Evolutionary conservation across 2,329 filamentous ascomycete genomes (phyloP).

Genomic region (Penicillium sp.): DNA sequence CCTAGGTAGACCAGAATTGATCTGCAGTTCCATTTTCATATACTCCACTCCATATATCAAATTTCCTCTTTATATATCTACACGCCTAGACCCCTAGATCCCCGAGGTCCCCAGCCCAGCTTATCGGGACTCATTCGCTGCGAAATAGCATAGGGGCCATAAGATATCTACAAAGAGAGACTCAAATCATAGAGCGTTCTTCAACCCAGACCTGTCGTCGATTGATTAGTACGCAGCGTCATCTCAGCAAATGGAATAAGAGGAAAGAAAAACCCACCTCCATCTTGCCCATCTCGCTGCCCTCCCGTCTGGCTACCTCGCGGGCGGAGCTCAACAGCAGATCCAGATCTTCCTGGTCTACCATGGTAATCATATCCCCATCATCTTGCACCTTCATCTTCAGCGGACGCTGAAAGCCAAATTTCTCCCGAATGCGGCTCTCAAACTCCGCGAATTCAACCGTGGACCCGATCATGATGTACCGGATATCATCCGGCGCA

Average conservation of each 20-base stretch:
- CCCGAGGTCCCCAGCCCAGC: too few relatives aligned
- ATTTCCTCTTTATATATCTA: too few relatives aligned
- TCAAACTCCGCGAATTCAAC: constrained; percentile 75
- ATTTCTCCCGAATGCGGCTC: constrained; percentile 80
- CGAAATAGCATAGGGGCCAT: too few relatives aligned
- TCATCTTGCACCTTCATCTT: constrained; percentile 89
- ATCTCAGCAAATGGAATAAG: background rate
- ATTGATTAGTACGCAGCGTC: constrained; percentile 2
- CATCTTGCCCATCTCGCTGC: constrained; percentile 83
- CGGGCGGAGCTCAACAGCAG: constrained; percentile 73
- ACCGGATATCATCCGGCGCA: constrained; percentile 77
- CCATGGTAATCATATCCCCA: constrained; percentile 94
- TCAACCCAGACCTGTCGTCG: constrained; percentile 45
- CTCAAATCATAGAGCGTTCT: constrained; percentile 31
- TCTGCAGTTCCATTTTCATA: too few relatives aligned
- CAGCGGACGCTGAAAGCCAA: constrained; percentile 61
- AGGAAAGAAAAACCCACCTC: constrained; percentile 64
- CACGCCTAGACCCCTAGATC: too few relatives aligned
- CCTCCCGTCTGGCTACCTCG: constrained; percentile 66
- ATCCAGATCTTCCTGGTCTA: constrained; percentile 92
- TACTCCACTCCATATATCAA: too few relatives aligned
- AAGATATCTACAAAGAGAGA: too few relatives aligned
- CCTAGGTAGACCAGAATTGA: too few relatives aligned
- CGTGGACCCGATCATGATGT: constrained; percentile 76
- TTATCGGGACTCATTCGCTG: too few relatives aligned